A percentile compares a stretch with the other conserved stretches of the same genome.
Conservation (phyloP, 140 eudicot genomes). For the Cichorium intybus region DNA sequence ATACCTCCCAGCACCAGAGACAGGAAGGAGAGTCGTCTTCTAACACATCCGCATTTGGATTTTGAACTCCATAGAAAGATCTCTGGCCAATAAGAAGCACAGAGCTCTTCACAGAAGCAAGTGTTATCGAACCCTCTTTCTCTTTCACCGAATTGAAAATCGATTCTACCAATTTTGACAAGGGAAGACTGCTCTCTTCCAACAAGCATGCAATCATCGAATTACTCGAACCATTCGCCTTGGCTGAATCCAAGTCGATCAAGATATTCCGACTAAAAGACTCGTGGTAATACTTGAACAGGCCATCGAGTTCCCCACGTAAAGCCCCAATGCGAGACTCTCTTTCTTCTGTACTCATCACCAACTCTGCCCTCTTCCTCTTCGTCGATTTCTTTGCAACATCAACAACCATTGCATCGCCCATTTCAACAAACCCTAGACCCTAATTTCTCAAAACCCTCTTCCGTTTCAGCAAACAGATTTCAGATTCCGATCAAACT, state of each 20-base stretch:
- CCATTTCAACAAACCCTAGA: slow-evolving; percentile 39
- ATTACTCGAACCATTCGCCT: slow-evolving; percentile 17
- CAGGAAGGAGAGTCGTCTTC: slow-evolving; percentile 76
- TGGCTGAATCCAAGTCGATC: slow-evolving; percentile 1
- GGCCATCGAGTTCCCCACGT: slow-evolving; percentile 38
- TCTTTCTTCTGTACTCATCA: slow-evolving; percentile 35
- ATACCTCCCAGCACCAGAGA: slow-evolving; percentile 99
- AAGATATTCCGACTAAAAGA: slow-evolving; percentile 10
- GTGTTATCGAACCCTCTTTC: slow-evolving; percentile 36
- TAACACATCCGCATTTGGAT: slow-evolving; percentile 71
- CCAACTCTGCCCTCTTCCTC: slow-evolving; percentile 41
- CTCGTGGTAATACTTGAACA: slow-evolving; percentile 40
- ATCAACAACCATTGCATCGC: slow-evolving; percentile 38
- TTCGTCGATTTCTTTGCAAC: slow-evolving; percentile 37
- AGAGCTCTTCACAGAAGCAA: slow-evolving; percentile 60
- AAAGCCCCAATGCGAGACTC: slow-evolving; percentile 29
- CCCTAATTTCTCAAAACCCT: slow-evolving; percentile 14
- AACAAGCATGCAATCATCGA: slow-evolving; percentile 63
- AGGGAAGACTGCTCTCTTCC: slow-evolving; percentile 71
- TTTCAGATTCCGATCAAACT: background rate
- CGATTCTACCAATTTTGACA: slow-evolving; percentile 65
- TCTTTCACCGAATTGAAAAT: slow-evolving; percentile 52
- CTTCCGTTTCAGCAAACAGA: background rate
- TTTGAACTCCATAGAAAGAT: slow-evolving; percentile 50
- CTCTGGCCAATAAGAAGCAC: slow-evolving; percentile 81